Evolutionary conservation across 345 rosid genomes (phyloP), one percentile per base, ranked within the genome.

Genomic region (Angophora floribunda): DNA sequence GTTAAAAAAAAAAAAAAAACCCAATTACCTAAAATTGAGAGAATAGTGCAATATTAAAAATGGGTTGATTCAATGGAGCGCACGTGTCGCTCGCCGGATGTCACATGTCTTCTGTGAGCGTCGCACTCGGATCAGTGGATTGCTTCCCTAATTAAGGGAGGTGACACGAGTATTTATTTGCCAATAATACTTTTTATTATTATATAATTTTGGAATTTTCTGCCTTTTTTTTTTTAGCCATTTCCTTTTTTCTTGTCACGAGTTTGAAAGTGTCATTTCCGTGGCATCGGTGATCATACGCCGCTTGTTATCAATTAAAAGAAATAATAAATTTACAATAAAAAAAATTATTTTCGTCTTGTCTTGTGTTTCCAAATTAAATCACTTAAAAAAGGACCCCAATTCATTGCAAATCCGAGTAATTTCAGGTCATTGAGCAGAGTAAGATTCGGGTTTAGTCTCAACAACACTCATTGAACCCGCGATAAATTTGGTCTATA

Each of bases 221-320:
- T 3, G 17, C 15, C 7, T 13, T 1, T 63, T 59, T 63, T n/a
- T 63, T n/a, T n/a, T 0, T 6, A 5, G 9, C 0, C 19, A n/a
- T 63, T 63, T 63, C 41, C 0, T 63, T 63, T 36, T 14, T 4
- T 63, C 75, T 63, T 2, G 19, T n/a, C 75, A 3, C 17, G 41
- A 4, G 15, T 63, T 30, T 7, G 5, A n/a, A 63, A 63, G 75
- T 63, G 36, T 9, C 36, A 7, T 13, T 63, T 63, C 13, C 32
- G 0, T 61, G 67, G 67, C 67, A 12, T 61, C 11, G 32, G 32
- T 61, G 67, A 61, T 61, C 67, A 28, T 61, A 61, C 2, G 5
- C 4, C 67, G 28, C 7, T 12, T 4, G 8, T 63, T 13, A 63
- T n/a, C 75, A 14, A 14, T n/a, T 13, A 13, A 14, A n/a, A 75